Percentiles rank a stretch among this genome's conserved stretches.
These are phyloP conservation scores for Sphagnum fallax DNA, from an alignment of 228 moss, liverwort and hornwort genomes.

Conservation along the genomic window DNA sequence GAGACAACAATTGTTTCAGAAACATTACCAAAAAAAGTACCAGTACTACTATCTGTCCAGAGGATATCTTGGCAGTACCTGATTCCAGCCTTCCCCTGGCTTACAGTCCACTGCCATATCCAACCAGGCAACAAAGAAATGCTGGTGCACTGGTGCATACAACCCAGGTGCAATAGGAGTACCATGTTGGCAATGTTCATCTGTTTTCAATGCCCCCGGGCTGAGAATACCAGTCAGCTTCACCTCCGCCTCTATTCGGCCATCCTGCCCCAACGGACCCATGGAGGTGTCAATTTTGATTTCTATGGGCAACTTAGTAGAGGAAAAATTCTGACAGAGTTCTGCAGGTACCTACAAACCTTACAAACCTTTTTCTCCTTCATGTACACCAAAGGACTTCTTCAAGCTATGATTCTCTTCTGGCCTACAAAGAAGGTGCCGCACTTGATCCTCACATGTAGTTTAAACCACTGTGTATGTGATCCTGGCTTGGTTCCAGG, in stretches of 20 bases:
- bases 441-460: too few species aligned
- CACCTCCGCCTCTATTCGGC: slow-evolving; percentile 94
- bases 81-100: slow-evolving; percentile 90
- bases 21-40: neutral
- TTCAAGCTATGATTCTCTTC: too few species aligned
- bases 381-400: too few species aligned
- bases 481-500: too few species aligned
- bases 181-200: slow-evolving; percentile 84
- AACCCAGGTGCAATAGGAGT: slow-evolving; percentile 93
- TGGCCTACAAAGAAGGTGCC: too few species aligned
- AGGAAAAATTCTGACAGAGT: too few species aligned
- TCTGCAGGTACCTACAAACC: too few species aligned
- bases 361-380: too few species aligned
- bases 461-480: too few species aligned
- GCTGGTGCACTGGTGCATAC: slow-evolving; percentile 95
- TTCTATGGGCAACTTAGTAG: too few species aligned
- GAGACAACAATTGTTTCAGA: neutral
- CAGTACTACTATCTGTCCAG: neutral
- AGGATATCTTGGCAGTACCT: slow-evolving; percentile 28
- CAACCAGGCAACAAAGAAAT: slow-evolving; percentile 93
- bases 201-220: slow-evolving; percentile 76
- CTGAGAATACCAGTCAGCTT: slow-evolving; percentile 95
- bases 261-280: slow-evolving; percentile 49
- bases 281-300: too few species aligned
- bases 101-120: slow-evolving; percentile 96